Percentiles rank a stretch among this genome's conserved stretches.
Evolutionary conservation across 2,329 filamentous ascomycete genomes (phyloP).

Genomic region (Zymoseptoria crescenta): DNA sequence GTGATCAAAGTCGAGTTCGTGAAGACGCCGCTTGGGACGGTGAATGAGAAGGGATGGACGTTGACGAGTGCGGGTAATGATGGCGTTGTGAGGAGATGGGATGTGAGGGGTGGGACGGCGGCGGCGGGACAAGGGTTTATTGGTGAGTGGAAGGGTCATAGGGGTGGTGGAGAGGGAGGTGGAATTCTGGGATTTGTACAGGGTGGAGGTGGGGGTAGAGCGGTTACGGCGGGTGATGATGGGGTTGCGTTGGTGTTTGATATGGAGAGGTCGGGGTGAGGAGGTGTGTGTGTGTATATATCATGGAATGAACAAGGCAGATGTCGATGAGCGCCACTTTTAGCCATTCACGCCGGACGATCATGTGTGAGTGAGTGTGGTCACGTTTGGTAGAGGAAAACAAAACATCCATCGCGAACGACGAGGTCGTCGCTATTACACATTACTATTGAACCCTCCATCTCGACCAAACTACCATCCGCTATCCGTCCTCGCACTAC

Average conservation of each 20-base stretch:
- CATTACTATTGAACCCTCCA: neutral
- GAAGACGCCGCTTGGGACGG: conserved; percentile 32
- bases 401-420: no score
- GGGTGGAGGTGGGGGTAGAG: conserved; percentile 59
- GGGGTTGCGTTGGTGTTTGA: conserved; percentile 58
- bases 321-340: neutral
- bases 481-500: neutral
- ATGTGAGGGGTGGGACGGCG: conserved; percentile 61
- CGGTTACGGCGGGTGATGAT: conserved; percentile 91
- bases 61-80: conserved; percentile 88
- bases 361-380: neutral
- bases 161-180: conserved; percentile 67
- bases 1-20: conserved; percentile 93
- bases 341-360: neutral
- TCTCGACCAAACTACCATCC: neutral
- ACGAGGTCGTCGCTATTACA: neutral
- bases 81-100: conserved; percentile 84
- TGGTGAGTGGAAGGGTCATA: conserved; percentile 85
- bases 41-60: conserved; percentile 47
- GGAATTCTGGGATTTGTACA: conserved; percentile 90
- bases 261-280: neutral
- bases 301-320: neutral
- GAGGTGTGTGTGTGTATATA: neutral
- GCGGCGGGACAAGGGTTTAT: conserved; percentile 62
- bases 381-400: neutral